Evolutionary conservation across 768 basidiomycete species (phyloP).

Genomic region (Pleurotus sapidus): DNA sequence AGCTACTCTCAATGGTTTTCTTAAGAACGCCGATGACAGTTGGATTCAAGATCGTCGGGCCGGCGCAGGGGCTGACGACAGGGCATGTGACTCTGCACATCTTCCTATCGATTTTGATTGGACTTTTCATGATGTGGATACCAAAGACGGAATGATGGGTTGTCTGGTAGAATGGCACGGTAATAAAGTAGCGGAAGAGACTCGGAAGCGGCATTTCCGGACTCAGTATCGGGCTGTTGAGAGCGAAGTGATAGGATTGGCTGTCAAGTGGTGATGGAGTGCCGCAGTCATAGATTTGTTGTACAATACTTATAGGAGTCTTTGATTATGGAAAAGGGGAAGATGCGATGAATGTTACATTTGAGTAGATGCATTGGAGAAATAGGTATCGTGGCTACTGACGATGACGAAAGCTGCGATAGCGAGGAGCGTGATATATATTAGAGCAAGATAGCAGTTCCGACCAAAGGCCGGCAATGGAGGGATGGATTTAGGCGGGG

Average conservation of each 20-base stretch:
- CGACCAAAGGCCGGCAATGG: background rate
- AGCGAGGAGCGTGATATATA: background rate
- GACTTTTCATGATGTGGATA: slow-evolving; percentile 9
- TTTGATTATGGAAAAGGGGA: background rate
- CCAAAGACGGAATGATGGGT: slow-evolving; percentile 19
- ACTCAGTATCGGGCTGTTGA: slow-evolving; percentile 85
- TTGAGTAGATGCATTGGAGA: background rate
- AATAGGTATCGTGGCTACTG: background rate
- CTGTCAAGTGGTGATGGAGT: slow-evolving; percentile 61
- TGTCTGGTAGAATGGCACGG: slow-evolving; percentile 23
- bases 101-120: slow-evolving; percentile 4
- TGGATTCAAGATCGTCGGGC: background rate
- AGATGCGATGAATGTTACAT: background rate
- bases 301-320: background rate
- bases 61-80: background rate
- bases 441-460: slow-evolving; percentile 2
- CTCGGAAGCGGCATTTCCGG: slow-evolving; percentile 53
- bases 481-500: background rate
- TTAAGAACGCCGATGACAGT: background rate
- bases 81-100: background rate
- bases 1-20: background rate
- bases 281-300: background rate
- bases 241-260: slow-evolving; percentile 75
- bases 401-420: slow-evolving; percentile 2
- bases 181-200: slow-evolving; percentile 39